phyloP scores from a whole-genome alignment of 2,329 filamentous ascomycete genomes.

The Fusarium drepaniforme region DNA sequence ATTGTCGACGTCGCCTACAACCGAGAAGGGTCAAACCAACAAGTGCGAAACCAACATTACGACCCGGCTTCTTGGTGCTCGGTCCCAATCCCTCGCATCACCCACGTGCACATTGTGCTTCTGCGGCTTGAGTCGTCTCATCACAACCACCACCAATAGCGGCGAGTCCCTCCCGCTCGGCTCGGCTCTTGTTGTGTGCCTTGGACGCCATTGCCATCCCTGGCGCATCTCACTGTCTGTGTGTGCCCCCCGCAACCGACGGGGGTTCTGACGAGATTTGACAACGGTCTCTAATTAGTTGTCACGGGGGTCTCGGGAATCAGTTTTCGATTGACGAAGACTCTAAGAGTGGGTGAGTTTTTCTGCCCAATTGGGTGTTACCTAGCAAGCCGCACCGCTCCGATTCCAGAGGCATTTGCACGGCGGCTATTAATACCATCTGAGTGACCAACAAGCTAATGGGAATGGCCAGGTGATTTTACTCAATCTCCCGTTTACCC shows the following conservation, averaged over 20 bases:
- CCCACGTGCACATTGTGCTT: conserved; percentile 40
- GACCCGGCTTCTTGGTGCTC: conserved; percentile 24
- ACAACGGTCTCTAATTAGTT: conserved; percentile 19
- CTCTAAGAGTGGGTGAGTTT: conserved; percentile 16
- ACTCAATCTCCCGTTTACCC: conserved; percentile 18
- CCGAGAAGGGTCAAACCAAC: conserved; percentile 14
- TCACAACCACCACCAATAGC: conserved; percentile 44
- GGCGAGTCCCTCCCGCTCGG: conserved; percentile 38
- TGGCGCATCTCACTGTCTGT: conserved; percentile 21
- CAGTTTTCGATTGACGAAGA: conserved; percentile 32
- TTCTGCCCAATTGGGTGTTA: conserved; percentile 26
- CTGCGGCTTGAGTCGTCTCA: conserved; percentile 40
- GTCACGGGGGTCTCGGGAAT: conserved; percentile 34
- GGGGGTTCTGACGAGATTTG: conserved; percentile 28
- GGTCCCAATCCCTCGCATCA: conserved; percentile 20
- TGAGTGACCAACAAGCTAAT: conserved; percentile 5
- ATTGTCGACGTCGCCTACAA: conserved; percentile 1
- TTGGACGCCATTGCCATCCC: conserved; percentile 33
- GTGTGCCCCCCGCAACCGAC: conserved; percentile 33
- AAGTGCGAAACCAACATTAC: conserved; percentile 3
- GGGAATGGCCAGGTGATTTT: conserved; percentile 20
- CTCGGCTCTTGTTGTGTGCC: conserved; percentile 35
- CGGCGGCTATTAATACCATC: conserved; percentile 31
- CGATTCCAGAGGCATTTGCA: conserved; percentile 12
- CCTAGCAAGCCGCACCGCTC: conserved; percentile 19